phyloP scores from a whole-genome alignment of 2,329 filamentous ascomycete species.

The Penicillium glabrum region DNA sequence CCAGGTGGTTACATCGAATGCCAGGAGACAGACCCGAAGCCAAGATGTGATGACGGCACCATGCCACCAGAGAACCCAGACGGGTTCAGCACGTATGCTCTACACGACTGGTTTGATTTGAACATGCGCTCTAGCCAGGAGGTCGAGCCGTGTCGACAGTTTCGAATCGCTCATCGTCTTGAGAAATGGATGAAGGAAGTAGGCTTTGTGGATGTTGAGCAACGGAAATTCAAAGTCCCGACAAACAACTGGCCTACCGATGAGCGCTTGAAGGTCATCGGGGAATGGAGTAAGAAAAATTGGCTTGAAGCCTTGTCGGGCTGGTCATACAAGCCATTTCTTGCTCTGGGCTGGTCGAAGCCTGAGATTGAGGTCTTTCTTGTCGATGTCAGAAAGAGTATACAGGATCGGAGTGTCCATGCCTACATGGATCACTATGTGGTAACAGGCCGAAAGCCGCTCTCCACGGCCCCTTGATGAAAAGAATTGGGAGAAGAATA shows the following conservation, averaged over 20 bases:
- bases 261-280: slow-evolving; percentile 47
- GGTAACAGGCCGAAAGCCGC: slow-evolving; percentile 39
- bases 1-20: slow-evolving; percentile 56
- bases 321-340: slow-evolving; percentile 46
- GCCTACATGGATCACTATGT: slow-evolving; percentile 42
- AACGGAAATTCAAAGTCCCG: slow-evolving; percentile 54
- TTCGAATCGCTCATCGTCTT: slow-evolving; percentile 55
- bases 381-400: slow-evolving; percentile 43
- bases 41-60: slow-evolving; percentile 56
- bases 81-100: slow-evolving; percentile 35
- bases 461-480: slow-evolving; percentile 1
- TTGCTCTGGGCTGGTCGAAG: slow-evolving; percentile 44
- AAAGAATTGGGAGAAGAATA: not conserved
- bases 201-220: slow-evolving; percentile 59
- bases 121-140: slow-evolving; percentile 46
- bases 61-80: slow-evolving; percentile 48
- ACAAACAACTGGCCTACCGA: slow-evolving; percentile 54
- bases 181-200: slow-evolving; percentile 56
- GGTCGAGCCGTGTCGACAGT: slow-evolving; percentile 44
- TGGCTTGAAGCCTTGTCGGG: slow-evolving; percentile 45
- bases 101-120: slow-evolving; percentile 51
- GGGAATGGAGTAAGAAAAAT: slow-evolving; percentile 51
- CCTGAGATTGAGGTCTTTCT: slow-evolving; percentile 49
- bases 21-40: slow-evolving; percentile 46
- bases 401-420: slow-evolving; percentile 43